Evolutionary conservation across 208 protist species (phyloP).

Genomic region (Plasmodiophora brassicae): DNA sequence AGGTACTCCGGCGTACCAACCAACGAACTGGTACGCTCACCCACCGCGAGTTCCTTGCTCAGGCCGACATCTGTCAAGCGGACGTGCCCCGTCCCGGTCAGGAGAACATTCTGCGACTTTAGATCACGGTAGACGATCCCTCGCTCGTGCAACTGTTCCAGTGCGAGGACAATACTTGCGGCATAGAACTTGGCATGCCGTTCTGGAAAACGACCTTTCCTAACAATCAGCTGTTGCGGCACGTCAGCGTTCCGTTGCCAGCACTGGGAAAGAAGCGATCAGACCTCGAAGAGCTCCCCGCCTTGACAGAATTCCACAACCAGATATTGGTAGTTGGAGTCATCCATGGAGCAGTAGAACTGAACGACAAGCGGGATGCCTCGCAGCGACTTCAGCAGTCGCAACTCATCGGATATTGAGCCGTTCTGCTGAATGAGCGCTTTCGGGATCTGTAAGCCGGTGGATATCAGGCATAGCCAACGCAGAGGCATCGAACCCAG

Average conservation of each 20-base stretch:
- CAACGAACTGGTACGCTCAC: background rate
- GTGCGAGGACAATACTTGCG: background rate
- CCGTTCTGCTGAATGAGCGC: no score
- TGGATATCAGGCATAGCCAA: no score
- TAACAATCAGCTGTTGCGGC: no score
- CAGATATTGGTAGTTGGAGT: background rate
- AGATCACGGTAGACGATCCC: constrained; percentile 34
- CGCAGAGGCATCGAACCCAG: no score
- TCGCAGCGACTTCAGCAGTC: no score
- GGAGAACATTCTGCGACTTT: constrained; percentile 46
- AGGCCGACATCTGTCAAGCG: constrained; percentile 46
- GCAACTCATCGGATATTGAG: no score
- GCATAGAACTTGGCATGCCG: no score
- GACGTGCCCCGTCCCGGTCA: constrained; percentile 38
- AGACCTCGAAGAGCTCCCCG: background rate
- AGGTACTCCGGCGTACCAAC: constrained; percentile 42
- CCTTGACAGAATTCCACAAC: background rate
- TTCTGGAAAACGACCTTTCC: no score
- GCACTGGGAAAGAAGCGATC: background rate
- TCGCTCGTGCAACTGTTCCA: constrained; percentile 18
- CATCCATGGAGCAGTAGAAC: background rate
- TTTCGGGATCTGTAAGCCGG: no score
- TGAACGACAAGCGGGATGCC: background rate
- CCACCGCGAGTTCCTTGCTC: constrained; percentile 13
- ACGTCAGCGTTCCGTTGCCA: no score